A percentile compares a stretch with the other conserved stretches of the same genome.
These are phyloP conservation scores for Noccaea caerulescens DNA, from an alignment of 345 rosid species.

Conservation along the genomic window DNA sequence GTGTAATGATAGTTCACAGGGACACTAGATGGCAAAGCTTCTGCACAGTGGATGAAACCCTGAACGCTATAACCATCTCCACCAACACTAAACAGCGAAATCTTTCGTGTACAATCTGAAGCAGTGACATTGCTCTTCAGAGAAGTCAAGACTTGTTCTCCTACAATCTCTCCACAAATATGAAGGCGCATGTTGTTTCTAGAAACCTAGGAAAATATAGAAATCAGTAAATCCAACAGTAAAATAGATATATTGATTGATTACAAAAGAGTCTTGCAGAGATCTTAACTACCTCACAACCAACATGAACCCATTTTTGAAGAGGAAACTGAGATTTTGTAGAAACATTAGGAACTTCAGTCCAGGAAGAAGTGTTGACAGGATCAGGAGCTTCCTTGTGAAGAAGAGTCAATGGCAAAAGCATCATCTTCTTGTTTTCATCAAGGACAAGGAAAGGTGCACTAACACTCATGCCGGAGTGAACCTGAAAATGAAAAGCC, in stretches of 20 bases:
- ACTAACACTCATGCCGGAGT: constrained; percentile 45
- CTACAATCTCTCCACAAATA: constrained; percentile 61
- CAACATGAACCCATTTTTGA: constrained; percentile 76
- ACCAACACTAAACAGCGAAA: constrained; percentile 50
- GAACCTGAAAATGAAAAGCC: constrained; percentile 50
- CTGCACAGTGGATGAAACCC: constrained; percentile 61
- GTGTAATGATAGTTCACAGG: constrained; percentile 52
- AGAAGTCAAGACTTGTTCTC: constrained; percentile 54
- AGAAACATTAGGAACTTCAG: constrained; percentile 51
- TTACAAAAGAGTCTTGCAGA: neutral
- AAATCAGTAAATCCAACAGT: constrained; percentile 6
- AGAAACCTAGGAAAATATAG: constrained; percentile 52
- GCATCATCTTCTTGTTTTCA: constrained; percentile 63
- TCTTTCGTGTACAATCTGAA: constrained; percentile 45
- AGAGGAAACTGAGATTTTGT: constrained; percentile 52
- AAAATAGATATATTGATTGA: neutral
- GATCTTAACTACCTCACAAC: constrained; percentile 58
- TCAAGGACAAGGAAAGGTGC: constrained; percentile 70
- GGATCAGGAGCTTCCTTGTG: constrained; percentile 54
- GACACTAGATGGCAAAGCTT: constrained; percentile 51
- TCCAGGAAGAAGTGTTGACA: constrained; percentile 46
- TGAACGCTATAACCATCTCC: constrained; percentile 57
- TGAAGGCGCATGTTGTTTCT: constrained; percentile 56
- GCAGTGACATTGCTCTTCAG: constrained; percentile 41
- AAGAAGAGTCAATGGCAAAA: constrained; percentile 54